Percentiles rank a stretch among this genome's conserved stretches.
These are phyloP conservation scores for Irpex sp. DNA, from an alignment of 1,284 basidiomycete genomes.

Conservation along the genomic window DNA sequence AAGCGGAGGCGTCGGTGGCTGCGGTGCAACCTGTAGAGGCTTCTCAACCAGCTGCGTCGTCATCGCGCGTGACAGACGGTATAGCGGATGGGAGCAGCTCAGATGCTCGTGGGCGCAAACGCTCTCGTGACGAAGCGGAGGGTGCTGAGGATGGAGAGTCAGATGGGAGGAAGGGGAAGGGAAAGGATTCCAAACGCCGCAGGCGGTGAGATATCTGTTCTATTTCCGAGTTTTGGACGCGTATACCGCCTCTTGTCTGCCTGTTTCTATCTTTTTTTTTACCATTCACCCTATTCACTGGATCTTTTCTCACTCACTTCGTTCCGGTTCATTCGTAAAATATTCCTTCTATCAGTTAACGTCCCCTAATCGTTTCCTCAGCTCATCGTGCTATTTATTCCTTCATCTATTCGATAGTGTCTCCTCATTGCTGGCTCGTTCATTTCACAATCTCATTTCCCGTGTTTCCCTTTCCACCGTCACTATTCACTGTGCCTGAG, in stretches of 20 bases:
- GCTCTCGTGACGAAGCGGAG: background rate
- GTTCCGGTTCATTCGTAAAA: background rate
- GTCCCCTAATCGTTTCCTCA: too few species aligned
- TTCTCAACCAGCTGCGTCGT: background rate
- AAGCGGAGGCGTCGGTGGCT: too few species aligned
- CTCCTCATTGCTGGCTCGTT: background rate
- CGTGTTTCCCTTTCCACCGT: too few species aligned
- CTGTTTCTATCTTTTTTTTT: background rate
- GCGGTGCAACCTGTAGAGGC: background rate
- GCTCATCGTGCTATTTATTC: too few species aligned
- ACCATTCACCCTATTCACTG: background rate
- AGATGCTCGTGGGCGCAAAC: background rate
- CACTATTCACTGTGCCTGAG: too few species aligned
- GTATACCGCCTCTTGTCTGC: background rate
- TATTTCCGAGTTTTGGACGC: background rate
- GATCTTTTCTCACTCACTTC: background rate
- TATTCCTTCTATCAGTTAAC: background rate
- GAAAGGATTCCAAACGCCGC: background rate
- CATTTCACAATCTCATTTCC: background rate
- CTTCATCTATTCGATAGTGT: background rate
- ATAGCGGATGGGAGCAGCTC: background rate
- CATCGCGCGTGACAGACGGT: background rate
- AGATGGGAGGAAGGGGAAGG: background rate
- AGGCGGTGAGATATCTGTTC: background rate
- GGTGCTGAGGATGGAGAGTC: background rate